phyloP scores from a whole-genome alignment of 2,329 filamentous ascomycete species.

The Pseudocercospora ulei region DNA sequence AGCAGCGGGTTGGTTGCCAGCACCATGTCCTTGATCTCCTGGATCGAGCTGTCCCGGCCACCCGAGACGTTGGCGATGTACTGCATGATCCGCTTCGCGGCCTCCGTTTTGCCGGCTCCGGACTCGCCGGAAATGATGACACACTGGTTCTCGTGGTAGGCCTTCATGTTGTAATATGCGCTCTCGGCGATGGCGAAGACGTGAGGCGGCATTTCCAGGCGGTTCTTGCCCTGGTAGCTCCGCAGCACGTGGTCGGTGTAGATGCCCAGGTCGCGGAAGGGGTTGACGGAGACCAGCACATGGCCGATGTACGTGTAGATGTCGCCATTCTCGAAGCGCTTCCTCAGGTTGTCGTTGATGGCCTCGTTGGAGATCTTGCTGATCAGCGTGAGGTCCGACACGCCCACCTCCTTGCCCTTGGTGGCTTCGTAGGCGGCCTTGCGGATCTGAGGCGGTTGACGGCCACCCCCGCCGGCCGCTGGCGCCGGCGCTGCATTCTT shows the following conservation, averaged over 20 bases:
- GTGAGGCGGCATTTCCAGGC: constrained; percentile 74
- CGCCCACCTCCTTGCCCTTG: constrained; percentile 99
- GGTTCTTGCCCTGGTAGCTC: constrained; percentile 93
- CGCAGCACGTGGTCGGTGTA: constrained; percentile 92
- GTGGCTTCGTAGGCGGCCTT: constrained; percentile 92
- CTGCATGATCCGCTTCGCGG: constrained; percentile 97
- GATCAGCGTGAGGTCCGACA: constrained; percentile 91
- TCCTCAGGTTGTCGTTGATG: constrained; percentile 98
- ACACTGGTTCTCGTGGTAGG: constrained; percentile 97
- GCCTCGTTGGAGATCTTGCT: constrained; percentile 99
- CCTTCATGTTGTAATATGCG: constrained; percentile 99
- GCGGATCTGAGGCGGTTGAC: constrained; percentile 62
- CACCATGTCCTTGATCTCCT: constrained; percentile 98
- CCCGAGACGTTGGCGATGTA: constrained; percentile 97
- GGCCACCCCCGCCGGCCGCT: constrained; percentile 35
- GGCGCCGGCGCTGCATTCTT: constrained; percentile 43
- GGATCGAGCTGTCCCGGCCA: constrained; percentile 71
- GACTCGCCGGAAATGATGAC: constrained; percentile 99
- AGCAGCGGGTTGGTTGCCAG: constrained; percentile 93
- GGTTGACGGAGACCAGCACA: constrained; percentile 97
- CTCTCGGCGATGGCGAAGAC: constrained; percentile 96
- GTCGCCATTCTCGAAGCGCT: constrained; percentile 91
- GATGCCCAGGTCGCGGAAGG: constrained; percentile 88
- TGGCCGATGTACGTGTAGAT: constrained; percentile 99
- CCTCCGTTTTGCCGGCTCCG: constrained; percentile 95